Percentiles rank a stretch among this genome's conserved stretches.
These are phyloP conservation scores for Sideroxylon spinosum DNA, from an alignment of 179 eudicot genomes.

Conservation along the genomic window DNA sequence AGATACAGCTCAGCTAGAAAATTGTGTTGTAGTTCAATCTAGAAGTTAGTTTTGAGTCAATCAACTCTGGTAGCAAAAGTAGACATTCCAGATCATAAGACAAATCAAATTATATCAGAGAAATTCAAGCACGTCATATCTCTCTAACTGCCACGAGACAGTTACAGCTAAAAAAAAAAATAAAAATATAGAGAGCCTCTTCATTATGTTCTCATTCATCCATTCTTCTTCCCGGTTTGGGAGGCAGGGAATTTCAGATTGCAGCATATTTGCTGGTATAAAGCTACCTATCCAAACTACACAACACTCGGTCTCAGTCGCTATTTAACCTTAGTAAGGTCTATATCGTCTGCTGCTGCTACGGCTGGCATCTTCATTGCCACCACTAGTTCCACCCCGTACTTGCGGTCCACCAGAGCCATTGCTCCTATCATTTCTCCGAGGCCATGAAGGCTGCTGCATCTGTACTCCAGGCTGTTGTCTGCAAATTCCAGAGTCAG, in stretches of 20 bases:
- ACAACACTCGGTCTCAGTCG: background rate
- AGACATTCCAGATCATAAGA: background rate
- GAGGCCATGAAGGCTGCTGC: constrained; percentile 55
- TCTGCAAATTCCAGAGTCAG: constrained; percentile 30
- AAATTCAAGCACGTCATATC: background rate
- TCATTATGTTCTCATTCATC: background rate
- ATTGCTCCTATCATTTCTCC: constrained; percentile 67
- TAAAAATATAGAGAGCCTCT: background rate
- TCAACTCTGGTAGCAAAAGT: background rate
- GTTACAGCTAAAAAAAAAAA: background rate
- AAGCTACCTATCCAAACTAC: constrained; percentile 2
- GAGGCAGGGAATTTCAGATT: background rate
- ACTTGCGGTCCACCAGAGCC: constrained; percentile 56
- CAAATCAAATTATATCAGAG: background rate
- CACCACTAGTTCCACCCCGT: constrained; percentile 48
- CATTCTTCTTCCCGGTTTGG: background rate
- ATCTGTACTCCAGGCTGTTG: constrained; percentile 81
- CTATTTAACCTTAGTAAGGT: constrained; percentile 46
- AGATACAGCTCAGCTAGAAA: background rate
- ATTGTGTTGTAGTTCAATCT: background rate
- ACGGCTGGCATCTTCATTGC: constrained; percentile 50
- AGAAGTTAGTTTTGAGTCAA: background rate
- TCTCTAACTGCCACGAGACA: background rate
- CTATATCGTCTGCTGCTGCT: constrained; percentile 55
- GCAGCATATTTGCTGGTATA: background rate